Base-by-base conservation (phyloP, 768 basidiomycete species). In the Pleurotus cornucopiae region DNA sequence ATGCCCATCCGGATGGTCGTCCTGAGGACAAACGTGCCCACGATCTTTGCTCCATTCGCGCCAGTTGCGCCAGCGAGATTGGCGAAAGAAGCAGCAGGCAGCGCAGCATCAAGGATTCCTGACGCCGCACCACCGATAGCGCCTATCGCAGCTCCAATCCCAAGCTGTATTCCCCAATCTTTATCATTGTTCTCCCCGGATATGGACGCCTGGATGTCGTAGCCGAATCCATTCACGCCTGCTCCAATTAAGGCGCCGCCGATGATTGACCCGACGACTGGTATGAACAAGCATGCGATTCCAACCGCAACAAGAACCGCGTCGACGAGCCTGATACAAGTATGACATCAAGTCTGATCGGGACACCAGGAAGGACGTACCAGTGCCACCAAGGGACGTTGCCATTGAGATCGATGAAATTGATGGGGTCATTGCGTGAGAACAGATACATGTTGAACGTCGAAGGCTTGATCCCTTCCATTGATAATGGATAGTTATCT, bases 351-450 rank as follows among this genome's bases (percentile, higher is more conserved):
- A 38, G 2, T n/a, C 2, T 9, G 16, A 9, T 34, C 11, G 4
- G 11, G 2, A 34, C 30, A 9, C 9, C 7, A 26, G 30, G 6
- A 20, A 26, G 30, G 0, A 34, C 58, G 9, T 49, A 56, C 58
- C 58, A 59, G 34, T 59, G 58, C 58, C 58, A 59, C 58, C 58
- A 59, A 11, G 58, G 58, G 14, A 49, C 58, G 37, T 59, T 59
- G 4, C 58, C 58, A 21, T 59, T 59, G 11, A 59, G 40, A 46
- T 59, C 58, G 46, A 59, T 56, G 26, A 30, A 59, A 21, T 59
- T 59, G 14, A 59, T 46, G 3, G 58, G 58, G 30, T 59, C 55
- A 39, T 59, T 59, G 13, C 54, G 55, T 16, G 58, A 56, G 41
- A 59, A 59, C 11, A 55, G 16, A 20, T 59, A 59, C 58, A 59